Percentiles rank a stretch among this genome's conserved stretches.
phyloP scores from a whole-genome alignment of 1,284 basidiomycete species.

The Ceratobasidium sp. region DNA sequence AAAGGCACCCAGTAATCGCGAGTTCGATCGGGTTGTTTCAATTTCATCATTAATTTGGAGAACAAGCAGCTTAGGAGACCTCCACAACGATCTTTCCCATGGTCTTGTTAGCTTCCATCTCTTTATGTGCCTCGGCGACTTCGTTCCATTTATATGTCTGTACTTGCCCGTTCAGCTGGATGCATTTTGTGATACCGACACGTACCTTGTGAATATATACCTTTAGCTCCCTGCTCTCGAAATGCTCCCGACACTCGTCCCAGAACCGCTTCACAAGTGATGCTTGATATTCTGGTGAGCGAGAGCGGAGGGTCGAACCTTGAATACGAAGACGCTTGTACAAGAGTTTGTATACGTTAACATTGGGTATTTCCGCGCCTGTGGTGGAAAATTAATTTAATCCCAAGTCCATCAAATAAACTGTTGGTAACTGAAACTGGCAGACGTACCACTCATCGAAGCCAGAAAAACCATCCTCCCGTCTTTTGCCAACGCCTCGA shows the following conservation, averaged over 20 bases:
- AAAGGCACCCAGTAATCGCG: too few relatives aligned
- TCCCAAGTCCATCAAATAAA: too few relatives aligned
- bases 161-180: background rate
- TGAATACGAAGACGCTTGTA: conserved; percentile 89
- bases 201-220: conserved; percentile 78
- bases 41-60: too few relatives aligned
- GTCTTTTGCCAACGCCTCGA: conserved; percentile 76
- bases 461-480: conserved; percentile 78
- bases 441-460: conserved; percentile 68
- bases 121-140: conserved; percentile 82
- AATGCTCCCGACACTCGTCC: conserved; percentile 60
- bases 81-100: conserved; percentile 56
- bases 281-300: conserved; percentile 80
- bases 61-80: too few relatives aligned
- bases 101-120: conserved; percentile 87
- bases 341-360: conserved; percentile 71
- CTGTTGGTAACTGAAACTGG: too few relatives aligned
- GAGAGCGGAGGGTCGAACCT: conserved; percentile 85
- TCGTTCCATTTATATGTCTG: conserved; percentile 84
- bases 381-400: conserved; percentile 50
- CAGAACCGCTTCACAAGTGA: conserved; percentile 75
- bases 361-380: conserved; percentile 69
- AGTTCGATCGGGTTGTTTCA: too few relatives aligned
- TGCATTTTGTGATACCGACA: background rate
- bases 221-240: conserved; percentile 66